Conservation (phyloP, 345 rosid species). For the Hibiscus mutabilis region DNA sequence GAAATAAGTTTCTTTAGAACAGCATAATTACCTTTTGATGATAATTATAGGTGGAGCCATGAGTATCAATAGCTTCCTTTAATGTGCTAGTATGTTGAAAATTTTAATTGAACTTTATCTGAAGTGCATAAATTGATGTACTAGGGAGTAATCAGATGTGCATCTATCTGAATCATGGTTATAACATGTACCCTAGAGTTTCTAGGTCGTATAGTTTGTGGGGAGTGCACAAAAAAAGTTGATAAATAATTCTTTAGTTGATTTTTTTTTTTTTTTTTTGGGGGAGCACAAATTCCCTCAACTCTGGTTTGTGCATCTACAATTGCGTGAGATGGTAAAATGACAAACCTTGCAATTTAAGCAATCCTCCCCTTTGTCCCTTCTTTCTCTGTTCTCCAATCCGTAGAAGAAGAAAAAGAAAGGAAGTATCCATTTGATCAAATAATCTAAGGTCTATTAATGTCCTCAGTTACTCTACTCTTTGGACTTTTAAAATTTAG, state of each 20-base stretch:
- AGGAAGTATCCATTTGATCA: background rate
- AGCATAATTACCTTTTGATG: background rate
- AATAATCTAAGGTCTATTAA: no score
- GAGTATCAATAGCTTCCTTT: slow-evolving; percentile 4
- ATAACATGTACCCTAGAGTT: background rate
- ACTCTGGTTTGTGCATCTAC: background rate
- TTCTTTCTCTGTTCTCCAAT: background rate
- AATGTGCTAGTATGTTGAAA: background rate
- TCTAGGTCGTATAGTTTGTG: background rate
- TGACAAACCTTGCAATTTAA: background rate
- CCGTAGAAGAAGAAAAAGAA: background rate
- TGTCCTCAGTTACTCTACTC: no score
- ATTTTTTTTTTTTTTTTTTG: no score
- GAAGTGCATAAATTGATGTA: slow-evolving; percentile 1
- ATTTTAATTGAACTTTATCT: background rate
- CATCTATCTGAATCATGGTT: background rate
- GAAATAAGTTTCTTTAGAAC: background rate
- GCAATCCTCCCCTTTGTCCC: background rate
- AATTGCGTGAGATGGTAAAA: background rate
- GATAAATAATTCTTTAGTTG: background rate
- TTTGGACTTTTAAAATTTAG: no score
- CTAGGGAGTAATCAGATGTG: background rate
- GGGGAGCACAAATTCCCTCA: background rate
- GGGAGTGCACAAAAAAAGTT: background rate
- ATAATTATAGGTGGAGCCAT: background rate